Evolutionary conservation across 768 basidiomycete genomes (phyloP).

Genomic region (Pulveroboletus sp.): DNA sequence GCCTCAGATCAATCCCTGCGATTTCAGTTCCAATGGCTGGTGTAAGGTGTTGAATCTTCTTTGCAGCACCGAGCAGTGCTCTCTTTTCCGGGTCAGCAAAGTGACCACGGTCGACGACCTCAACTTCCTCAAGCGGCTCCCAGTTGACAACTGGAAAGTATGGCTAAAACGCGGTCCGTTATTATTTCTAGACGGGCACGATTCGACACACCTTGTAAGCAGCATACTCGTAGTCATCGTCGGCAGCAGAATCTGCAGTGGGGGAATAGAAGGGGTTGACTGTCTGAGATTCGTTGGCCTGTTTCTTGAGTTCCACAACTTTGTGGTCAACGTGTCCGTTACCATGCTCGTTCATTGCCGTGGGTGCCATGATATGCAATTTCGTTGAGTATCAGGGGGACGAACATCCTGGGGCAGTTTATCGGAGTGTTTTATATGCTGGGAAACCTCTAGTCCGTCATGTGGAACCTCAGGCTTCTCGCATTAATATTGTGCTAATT

Average conservation of each 20-base stretch:
- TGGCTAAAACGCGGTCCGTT: slow-evolving; percentile 42
- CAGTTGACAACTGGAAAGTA: slow-evolving; percentile 61
- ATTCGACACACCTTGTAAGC: slow-evolving; percentile 51
- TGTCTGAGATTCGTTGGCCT: slow-evolving; percentile 20
- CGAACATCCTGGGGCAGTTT: too few species aligned
- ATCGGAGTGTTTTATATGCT: slow-evolving; percentile 20
- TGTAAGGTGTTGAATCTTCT: slow-evolving; percentile 65
- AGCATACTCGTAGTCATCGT: slow-evolving; percentile 51
- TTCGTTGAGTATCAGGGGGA: not conserved
- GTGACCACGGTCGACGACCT: slow-evolving; percentile 66
- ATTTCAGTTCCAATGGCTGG: slow-evolving; percentile 77
- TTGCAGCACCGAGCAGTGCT: slow-evolving; percentile 59
- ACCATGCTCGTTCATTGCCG: slow-evolving; percentile 40
- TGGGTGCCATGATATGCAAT: slow-evolving; percentile 44
- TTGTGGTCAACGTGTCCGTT: slow-evolving; percentile 19
- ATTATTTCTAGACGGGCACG: not conserved
- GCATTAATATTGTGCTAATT: too few species aligned
- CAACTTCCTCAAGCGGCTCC: slow-evolving; percentile 56
- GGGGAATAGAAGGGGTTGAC: slow-evolving; percentile 74
- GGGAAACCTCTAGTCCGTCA: not conserved
- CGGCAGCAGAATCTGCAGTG: slow-evolving; percentile 45
- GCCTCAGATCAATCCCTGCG: slow-evolving; percentile 67
- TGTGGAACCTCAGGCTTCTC: too few species aligned
- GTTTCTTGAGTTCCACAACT: slow-evolving; percentile 25
- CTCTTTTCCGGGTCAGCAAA: slow-evolving; percentile 70